Base-by-base conservation (phyloP, 371 early-diverging fungal genomes). In the Apophysomyces elegans region DNA sequence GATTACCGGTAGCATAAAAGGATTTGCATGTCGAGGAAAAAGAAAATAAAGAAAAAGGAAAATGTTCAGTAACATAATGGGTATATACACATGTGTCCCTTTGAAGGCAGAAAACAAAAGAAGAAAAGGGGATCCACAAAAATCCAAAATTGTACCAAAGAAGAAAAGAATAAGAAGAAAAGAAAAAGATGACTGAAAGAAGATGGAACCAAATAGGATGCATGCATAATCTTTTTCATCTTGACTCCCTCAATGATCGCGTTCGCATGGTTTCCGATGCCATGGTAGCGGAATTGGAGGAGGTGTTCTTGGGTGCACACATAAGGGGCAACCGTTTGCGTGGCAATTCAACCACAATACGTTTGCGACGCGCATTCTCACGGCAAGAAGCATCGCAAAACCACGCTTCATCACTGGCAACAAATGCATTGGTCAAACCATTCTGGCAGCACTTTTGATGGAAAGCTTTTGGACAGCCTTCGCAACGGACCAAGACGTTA, bases 391-490 rank as follows among this genome's bases (percentile, higher is more conserved):
- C 72, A 62, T 90, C 90, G 75, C 93, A 94, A 76, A 85, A 93
- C 91, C 91, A 94, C 12, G 81, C 67, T 35, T 82, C 73, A 47
- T 74, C 73, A 43, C 75, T 68, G 37, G 79, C 39, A 0, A 84
- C 81, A 60, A 84, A 72, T 11, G 78, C 75, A 62, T 86, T 84
- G 37, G 80, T 67, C n/a, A 91, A 72, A 35, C 77, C 75, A 7
- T 84, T 74, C 58, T 54, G 63, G 14, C 59, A 50, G 72, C 95
- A 95, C 35, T 83, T 65, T 71, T 92, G 90, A 70, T 94, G 95
- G 70, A 86, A 91, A 4, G 93, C 91, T 56, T 90, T 88, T 41
- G 91, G 93, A 66, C 96, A 95, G 13, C 95, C 96, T 70, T 93
- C 92, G 70, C 96, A 95, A 44, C 87, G 86, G 14, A 93, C 86